Base-by-base conservation (phyloP, 345 rosid species). In the Eucalyptus cloeziana region DNA sequence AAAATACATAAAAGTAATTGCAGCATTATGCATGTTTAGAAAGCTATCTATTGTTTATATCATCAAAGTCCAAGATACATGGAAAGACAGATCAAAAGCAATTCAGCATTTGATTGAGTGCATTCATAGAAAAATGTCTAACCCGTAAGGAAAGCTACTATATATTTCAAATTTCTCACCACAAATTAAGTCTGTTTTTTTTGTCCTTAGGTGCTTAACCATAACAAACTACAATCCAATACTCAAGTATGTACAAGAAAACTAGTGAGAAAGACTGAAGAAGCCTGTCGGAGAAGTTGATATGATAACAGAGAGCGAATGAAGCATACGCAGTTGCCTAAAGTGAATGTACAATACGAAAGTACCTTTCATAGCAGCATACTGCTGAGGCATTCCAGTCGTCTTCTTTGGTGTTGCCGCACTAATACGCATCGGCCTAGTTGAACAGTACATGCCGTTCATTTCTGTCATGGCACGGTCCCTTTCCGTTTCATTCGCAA, bases 401-500 rank as follows among this genome's bases (percentile, higher is more conserved):
- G 94, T 90, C 90, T 97, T 97, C 89, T 95, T 95, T 6, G 99
- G 99, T 24, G 98, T 96, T 27, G 99, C 99, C 47, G 94, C 96
- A 89, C 99, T 97, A 50, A 97, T 97, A 87, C 98, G 97, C 99
- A 97, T 97, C 4, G 97, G 97, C 91, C 98, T 94, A 49, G 97
- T 95, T 49, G 99, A 98, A 94, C 99, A 97, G 91, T 91, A 96
- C 76, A 95, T 93, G 43, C 99, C 99, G 87, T 98, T 97, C 99
- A 98, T 98, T 89, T 98, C 99, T 43, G 92, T 88, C 99, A 98
- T 96, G 30, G 99, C 97, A 86, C 97, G 94, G 69, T 97, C 97
- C 91, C 99, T 95, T 92, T 98, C 99, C 81, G 87, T 93, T 93
- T 98, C 99, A 88, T 98, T 99, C 2, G 94, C 93, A 91, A 98